Conservation (phyloP, 164 flowering plant species). For the Taxillus chinensis region DNA sequence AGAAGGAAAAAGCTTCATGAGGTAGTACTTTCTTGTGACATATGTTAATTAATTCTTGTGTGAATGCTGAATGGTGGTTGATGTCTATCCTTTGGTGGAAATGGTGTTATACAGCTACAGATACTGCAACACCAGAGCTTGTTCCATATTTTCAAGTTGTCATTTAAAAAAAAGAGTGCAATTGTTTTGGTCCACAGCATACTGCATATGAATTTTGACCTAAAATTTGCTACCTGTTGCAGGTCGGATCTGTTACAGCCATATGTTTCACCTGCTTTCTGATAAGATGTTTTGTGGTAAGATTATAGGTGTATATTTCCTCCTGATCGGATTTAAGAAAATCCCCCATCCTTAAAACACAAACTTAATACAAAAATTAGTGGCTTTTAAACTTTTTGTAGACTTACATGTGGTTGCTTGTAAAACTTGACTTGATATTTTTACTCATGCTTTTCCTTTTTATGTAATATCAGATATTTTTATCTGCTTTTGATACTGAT, state of each 20-base stretch:
- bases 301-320: slow-evolving; percentile 6
- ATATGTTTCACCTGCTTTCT: slow-evolving; percentile 91
- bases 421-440: background rate
- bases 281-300: slow-evolving; percentile 80
- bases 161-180: too few species aligned
- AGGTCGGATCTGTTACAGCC: slow-evolving; percentile 96
- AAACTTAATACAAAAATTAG: too few species aligned
- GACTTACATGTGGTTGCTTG: too few species aligned
- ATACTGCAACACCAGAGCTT: too few species aligned
- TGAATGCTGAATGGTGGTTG: too few species aligned
- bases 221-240: slow-evolving; percentile 9
- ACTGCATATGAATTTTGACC: too few species aligned
- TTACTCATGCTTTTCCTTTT: background rate
- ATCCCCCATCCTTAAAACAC: background rate
- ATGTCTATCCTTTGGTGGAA: too few species aligned
- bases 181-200: too few species aligned
- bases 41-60: too few species aligned
- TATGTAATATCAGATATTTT: slow-evolving; percentile 39
- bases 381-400: too few species aligned
- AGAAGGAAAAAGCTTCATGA: slow-evolving; percentile 92
- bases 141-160: too few species aligned
- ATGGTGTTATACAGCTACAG: too few species aligned
- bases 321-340: background rate
- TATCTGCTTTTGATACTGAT: slow-evolving; percentile 75
- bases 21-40: slow-evolving; percentile 21